These are phyloP conservation scores for Podaxis sp. DNA, from an alignment of 768 basidiomycete species.

Conservation along the genomic window DNA sequence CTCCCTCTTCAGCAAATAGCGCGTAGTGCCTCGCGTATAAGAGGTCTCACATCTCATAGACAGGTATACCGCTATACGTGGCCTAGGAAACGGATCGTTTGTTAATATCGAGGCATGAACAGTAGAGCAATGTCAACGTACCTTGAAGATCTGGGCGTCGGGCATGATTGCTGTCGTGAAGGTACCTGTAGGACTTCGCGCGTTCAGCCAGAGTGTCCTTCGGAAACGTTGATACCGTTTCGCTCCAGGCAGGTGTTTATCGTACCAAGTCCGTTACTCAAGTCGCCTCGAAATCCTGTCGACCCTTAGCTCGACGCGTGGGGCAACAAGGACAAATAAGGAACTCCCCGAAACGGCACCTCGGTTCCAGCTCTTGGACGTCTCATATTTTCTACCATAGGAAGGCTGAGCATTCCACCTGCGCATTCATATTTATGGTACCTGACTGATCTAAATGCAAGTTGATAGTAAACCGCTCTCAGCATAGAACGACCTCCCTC, in stretches of 20 bases:
- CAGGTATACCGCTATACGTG: slow-evolving; percentile 90
- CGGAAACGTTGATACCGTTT: neutral
- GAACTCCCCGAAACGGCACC: neutral
- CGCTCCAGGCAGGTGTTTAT: slow-evolving; percentile 15
- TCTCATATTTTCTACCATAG: neutral
- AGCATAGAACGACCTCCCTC: neutral
- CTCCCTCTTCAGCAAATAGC: slow-evolving; percentile 29
- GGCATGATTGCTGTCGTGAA: slow-evolving; percentile 47
- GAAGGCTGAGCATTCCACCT: no score
- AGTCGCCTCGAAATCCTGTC: slow-evolving; percentile 23
- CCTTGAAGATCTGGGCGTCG: slow-evolving; percentile 88
- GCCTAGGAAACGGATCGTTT: slow-evolving; percentile 47
- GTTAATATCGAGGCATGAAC: slow-evolving; percentile 16
- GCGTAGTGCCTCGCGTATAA: slow-evolving; percentile 31
- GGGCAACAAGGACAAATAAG: slow-evolving; percentile 33
- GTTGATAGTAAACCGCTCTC: neutral
- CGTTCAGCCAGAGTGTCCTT: neutral
- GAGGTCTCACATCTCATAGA: slow-evolving; percentile 79
- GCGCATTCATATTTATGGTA: no score
- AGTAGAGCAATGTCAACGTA: slow-evolving; percentile 22
- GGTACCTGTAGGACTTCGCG: neutral
- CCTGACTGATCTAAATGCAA: neutral
- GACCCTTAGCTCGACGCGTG: slow-evolving; percentile 30
- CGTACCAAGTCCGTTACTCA: slow-evolving; percentile 13
- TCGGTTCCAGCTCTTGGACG: neutral